A percentile compares a stretch with the other conserved stretches of the same genome.
Evolutionary conservation across 169 alveolate genomes (phyloP).

Genomic region (Plasmodium gaboni): DNA sequence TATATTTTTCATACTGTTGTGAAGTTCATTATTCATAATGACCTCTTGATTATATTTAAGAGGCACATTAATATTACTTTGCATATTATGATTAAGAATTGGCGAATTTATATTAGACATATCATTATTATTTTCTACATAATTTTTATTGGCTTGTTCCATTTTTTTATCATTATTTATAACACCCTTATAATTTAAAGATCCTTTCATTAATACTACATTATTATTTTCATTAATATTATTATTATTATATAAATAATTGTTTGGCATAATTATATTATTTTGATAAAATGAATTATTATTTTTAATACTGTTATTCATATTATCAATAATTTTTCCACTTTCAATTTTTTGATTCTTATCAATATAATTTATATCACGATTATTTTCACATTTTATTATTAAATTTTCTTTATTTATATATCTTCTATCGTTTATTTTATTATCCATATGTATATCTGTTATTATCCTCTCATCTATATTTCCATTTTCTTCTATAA

Average conservation of each 20-base stretch:
- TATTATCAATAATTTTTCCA: background rate
- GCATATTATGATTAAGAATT: too few relatives aligned
- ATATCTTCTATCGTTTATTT: background rate
- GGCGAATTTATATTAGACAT: too few relatives aligned
- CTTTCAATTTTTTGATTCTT: background rate
- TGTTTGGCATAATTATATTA: background rate
- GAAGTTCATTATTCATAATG: background rate
- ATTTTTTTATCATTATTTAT: conserved; percentile 5
- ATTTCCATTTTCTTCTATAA: background rate
- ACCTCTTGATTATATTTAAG: background rate
- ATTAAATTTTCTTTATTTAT: background rate
- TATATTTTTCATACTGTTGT: background rate
- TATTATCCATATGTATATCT: background rate
- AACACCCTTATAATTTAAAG: conserved; percentile 8
- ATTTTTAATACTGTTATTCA: background rate
- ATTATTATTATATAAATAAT: background rate
- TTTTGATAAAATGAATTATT: background rate
- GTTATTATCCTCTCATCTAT: background rate
- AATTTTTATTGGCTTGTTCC: background rate
- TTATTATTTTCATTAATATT: background rate
- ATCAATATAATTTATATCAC: background rate
- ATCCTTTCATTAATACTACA: background rate
- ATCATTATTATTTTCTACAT: too few relatives aligned
- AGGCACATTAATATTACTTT: too few relatives aligned
- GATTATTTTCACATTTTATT: background rate